Conservation (phyloP, 169 alveolate genomes). For the Amoebophrya sp. region DNA sequence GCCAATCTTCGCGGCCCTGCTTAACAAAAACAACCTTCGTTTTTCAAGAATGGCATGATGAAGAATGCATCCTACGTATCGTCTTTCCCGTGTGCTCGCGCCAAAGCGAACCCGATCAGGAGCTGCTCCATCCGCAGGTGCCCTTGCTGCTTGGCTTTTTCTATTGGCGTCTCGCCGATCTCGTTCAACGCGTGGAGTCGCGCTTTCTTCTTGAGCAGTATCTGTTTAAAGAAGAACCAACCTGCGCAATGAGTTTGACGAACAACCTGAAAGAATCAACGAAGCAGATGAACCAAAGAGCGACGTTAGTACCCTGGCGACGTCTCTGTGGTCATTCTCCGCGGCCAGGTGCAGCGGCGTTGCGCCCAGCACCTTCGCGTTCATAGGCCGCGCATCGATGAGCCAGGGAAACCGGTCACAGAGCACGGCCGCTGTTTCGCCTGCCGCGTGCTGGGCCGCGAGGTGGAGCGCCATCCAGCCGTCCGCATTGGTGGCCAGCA, state of each 20-base stretch:
- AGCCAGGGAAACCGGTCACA: neutral
- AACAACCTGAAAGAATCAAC: neutral
- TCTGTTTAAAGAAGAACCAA: neutral
- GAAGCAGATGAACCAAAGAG: neutral
- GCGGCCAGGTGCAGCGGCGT: conserved; percentile 4
- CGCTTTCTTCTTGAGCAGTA: neutral
- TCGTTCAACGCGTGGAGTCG: neutral
- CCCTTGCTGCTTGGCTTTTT: neutral
- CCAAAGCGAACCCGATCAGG: neutral
- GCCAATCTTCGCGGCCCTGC: neutral
- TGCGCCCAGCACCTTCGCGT: neutral
- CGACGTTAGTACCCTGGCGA: neutral
- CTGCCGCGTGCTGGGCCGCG: neutral
- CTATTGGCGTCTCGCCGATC: neutral
- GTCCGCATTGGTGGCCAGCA: neutral
- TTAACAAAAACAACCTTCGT: neutral
- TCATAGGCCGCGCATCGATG: neutral
- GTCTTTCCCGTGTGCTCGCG: neutral
- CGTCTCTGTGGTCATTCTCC: neutral
- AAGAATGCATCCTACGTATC: neutral
- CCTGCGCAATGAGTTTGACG: neutral
- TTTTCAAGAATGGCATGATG: neutral
- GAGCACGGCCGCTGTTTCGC: neutral
- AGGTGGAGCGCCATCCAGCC: neutral
- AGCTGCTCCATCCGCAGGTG: neutral